Conservation (phyloP, 148 eudicot species). For the Silene latifolia region DNA sequence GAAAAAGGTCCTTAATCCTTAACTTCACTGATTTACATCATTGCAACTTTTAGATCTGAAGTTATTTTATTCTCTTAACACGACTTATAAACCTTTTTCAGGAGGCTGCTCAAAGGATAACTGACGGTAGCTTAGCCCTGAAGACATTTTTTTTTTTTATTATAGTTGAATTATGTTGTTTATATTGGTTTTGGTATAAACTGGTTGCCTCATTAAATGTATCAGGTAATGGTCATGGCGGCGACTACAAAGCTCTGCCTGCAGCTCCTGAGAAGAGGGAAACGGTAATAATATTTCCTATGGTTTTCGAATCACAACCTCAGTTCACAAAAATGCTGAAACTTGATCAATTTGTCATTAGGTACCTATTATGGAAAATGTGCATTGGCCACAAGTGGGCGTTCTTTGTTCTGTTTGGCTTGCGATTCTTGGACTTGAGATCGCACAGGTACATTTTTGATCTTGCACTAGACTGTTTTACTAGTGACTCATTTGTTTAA, state of each 20-base stretch:
- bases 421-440: constrained; percentile 42
- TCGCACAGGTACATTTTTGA: constrained; percentile 31
- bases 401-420: constrained; percentile 50
- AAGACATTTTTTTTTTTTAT: neutral
- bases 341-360: constrained; percentile 18
- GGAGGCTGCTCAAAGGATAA: constrained; percentile 42
- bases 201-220: neutral
- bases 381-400: constrained; percentile 44
- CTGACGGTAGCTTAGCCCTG: constrained; percentile 28
- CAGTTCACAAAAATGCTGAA: neutral
- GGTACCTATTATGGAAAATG: constrained; percentile 38
- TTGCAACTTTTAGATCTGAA: neutral
- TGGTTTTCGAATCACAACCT: neutral
- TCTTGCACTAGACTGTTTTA: neutral
- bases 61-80: constrained; percentile 4
- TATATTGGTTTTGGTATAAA: neutral
- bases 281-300: constrained; percentile 10
- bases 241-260: constrained; percentile 33
- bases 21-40: constrained; percentile 8
- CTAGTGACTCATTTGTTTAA: constrained; percentile 7
- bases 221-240: constrained; percentile 11
- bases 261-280: constrained; percentile 24
- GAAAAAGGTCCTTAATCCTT: constrained; percentile 43
- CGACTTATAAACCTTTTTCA: constrained; percentile 17
- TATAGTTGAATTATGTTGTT: neutral